Conservation (phyloP, 2,329 filamentous ascomycete genomes). For the Zymoseptoria ardabiliae region DNA sequence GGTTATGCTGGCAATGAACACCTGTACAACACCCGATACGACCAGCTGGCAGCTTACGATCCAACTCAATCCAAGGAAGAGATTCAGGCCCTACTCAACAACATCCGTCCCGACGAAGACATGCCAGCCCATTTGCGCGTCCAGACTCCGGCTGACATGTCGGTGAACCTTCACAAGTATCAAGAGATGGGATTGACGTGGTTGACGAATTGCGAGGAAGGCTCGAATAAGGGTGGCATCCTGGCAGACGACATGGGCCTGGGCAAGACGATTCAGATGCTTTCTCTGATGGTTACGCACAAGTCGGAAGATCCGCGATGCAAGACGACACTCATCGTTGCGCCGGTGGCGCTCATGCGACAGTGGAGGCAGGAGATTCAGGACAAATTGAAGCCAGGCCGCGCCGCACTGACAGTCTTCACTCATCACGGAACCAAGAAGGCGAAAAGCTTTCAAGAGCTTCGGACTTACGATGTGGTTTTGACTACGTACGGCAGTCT, state of each 20-base stretch:
- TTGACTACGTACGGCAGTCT: slow-evolving; percentile 73
- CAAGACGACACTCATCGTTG: slow-evolving; percentile 76
- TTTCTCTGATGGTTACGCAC: slow-evolving; percentile 66
- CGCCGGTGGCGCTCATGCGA: slow-evolving; percentile 68
- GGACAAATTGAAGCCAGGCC: slow-evolving; percentile 54
- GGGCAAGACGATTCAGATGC: slow-evolving; percentile 75
- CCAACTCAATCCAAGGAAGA: slow-evolving; percentile 54
- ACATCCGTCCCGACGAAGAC: slow-evolving; percentile 63
- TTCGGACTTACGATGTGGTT: slow-evolving; percentile 65
- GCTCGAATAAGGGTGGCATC: slow-evolving; percentile 66
- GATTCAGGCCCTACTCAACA: slow-evolving; percentile 61
- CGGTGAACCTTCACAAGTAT: slow-evolving; percentile 66
- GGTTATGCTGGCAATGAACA: slow-evolving; percentile 22
- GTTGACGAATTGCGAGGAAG: slow-evolving; percentile 67
- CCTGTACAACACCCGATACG: slow-evolving; percentile 20
- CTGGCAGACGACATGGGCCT: slow-evolving; percentile 77
- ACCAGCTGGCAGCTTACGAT: slow-evolving; percentile 31
- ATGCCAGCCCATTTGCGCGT: slow-evolving; percentile 50
- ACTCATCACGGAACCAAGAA: slow-evolving; percentile 59
- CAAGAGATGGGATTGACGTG: slow-evolving; percentile 72
- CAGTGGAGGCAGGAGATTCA: slow-evolving; percentile 81
- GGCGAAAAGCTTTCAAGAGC: slow-evolving; percentile 50
- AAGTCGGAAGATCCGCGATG: slow-evolving; percentile 51
- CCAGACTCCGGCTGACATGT: slow-evolving; percentile 62
- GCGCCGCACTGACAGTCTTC: slow-evolving; percentile 55